A percentile compares a stretch with the other conserved stretches of the same genome.
Conservation (phyloP, 768 basidiomycete genomes). For the Aureoboletus auriporus region DNA sequence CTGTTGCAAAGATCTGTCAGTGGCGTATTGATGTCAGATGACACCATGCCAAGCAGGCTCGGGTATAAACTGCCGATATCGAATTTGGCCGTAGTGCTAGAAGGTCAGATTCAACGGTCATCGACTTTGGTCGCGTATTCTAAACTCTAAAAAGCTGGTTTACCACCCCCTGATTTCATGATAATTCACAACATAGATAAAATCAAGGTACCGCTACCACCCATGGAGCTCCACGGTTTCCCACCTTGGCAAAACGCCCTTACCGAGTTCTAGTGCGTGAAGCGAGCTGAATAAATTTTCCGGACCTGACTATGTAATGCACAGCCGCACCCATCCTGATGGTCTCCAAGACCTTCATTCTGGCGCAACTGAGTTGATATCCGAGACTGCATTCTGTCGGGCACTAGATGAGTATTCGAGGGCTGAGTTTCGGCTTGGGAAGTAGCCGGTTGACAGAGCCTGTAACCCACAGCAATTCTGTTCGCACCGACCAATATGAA, state of each 20-base stretch:
- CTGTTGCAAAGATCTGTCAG: constrained; percentile 32
- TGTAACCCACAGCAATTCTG: not conserved
- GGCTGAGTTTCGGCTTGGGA: constrained; percentile 79
- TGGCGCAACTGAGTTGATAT: constrained; percentile 28
- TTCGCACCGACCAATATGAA: not conserved
- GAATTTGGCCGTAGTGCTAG: constrained; percentile 46
- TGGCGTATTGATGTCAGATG: constrained; percentile 1
- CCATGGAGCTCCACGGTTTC: constrained; percentile 69
- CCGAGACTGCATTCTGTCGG: constrained; percentile 57
- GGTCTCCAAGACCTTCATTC: not conserved
- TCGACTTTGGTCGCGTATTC: constrained; percentile 3
- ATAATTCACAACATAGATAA: constrained; percentile 60
- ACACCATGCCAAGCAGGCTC: not conserved
- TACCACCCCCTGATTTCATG: constrained; percentile 72
- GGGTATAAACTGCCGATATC: constrained; percentile 40
- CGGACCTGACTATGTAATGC: constrained; percentile 1
- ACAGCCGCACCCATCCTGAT: constrained; percentile 22
- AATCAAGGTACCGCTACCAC: constrained; percentile 33
- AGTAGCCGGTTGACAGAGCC: constrained; percentile 34
- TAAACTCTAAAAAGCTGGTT: constrained; percentile 43
- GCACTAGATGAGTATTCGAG: constrained; percentile 71
- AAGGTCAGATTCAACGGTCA: constrained; percentile 43
- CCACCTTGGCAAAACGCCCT: constrained; percentile 85
- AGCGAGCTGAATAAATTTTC: not conserved
- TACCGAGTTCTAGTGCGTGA: constrained; percentile 72